A percentile compares a stretch with the other conserved stretches of the same genome.
Evolutionary conservation across 352 stramenopile species (phyloP).

Genomic region (Thalassiosira mediterranea): DNA sequence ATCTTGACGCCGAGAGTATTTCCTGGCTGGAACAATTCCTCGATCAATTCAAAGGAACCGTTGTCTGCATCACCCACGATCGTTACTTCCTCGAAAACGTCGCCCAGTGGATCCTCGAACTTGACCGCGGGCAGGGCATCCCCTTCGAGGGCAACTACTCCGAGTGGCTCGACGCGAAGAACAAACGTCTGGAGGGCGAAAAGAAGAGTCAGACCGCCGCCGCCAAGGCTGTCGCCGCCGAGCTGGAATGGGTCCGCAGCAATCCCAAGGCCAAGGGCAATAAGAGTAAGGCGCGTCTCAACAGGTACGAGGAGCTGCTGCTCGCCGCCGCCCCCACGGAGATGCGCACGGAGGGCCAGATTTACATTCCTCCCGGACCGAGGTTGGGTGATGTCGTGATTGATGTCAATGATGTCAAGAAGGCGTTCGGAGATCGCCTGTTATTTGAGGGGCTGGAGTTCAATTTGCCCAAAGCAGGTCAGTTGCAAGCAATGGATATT

Average conservation of each 20-base stretch:
- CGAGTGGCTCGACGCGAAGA: constrained; percentile 94
- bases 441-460: constrained; percentile 86
- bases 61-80: constrained; percentile 98
- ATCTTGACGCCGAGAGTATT: constrained; percentile 95
- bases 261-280: constrained; percentile 91
- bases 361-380: constrained; percentile 86
- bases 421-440: constrained; percentile 81
- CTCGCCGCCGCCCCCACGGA: constrained; percentile 62
- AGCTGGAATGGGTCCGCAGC: constrained; percentile 93
- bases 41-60: constrained; percentile 93
- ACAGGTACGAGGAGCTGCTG: constrained; percentile 88
- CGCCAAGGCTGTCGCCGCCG: constrained; percentile 90
- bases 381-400: constrained; percentile 92
- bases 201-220: constrained; percentile 90
- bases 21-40: constrained; percentile 97
- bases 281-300: constrained; percentile 87
- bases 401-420: constrained; percentile 72
- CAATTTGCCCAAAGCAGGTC: constrained; percentile 75
- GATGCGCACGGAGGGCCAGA: constrained; percentile 75
- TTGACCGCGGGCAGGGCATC: constrained; percentile 93
- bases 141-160: constrained; percentile 98
- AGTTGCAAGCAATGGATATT: no score
- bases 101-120: constrained; percentile 95
- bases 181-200: constrained; percentile 93
- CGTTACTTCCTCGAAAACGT: constrained; percentile 99